Evolutionary conservation across 164 flowering plant genomes (phyloP).

Genomic region (Malania oleifera): DNA sequence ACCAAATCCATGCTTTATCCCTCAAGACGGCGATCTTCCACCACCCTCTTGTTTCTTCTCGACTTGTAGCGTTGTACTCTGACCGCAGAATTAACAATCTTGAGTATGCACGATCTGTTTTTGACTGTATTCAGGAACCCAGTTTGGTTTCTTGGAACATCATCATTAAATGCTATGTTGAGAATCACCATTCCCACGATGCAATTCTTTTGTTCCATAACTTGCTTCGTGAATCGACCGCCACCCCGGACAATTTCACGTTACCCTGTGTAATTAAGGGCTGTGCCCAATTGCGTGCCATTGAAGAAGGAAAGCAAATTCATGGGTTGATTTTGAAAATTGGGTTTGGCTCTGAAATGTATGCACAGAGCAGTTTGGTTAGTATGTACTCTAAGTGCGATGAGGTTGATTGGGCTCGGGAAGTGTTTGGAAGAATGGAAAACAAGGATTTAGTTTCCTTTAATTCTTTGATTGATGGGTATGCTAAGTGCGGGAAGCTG

Average conservation of each 20-base stretch:
- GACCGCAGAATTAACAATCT: no score
- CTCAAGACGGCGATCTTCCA: no score
- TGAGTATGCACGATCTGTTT: no score
- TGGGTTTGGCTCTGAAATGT: slow-evolving; percentile 28
- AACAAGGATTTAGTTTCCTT: slow-evolving; percentile 29
- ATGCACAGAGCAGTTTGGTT: slow-evolving; percentile 34
- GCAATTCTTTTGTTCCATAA: slow-evolving; percentile 25
- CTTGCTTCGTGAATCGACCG: slow-evolving; percentile 21
- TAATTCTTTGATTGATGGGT: slow-evolving; percentile 30
- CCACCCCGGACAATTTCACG: slow-evolving; percentile 28
- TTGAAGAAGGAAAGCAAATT: slow-evolving; percentile 34
- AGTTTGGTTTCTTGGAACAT: slow-evolving; percentile 27
- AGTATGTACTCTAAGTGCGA: slow-evolving; percentile 24
- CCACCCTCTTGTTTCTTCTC: no score
- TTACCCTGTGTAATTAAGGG: slow-evolving; percentile 40
- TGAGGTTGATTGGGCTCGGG: slow-evolving; percentile 10
- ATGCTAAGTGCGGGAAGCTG: slow-evolving; percentile 22
- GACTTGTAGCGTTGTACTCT: no score
- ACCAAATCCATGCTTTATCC: no score
- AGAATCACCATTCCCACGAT: slow-evolving; percentile 25
- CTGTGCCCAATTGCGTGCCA: slow-evolving; percentile 23
- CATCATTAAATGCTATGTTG: slow-evolving; percentile 30
- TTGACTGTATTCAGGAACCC: slow-evolving; percentile 22
- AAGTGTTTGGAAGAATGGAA: slow-evolving; percentile 22
- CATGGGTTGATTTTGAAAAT: slow-evolving; percentile 35